Percentiles rank a stretch among this genome's conserved stretches.
These are phyloP conservation scores for Tephrocybe rancida DNA, from an alignment of 768 basidiomycete species.

Conservation along the genomic window DNA sequence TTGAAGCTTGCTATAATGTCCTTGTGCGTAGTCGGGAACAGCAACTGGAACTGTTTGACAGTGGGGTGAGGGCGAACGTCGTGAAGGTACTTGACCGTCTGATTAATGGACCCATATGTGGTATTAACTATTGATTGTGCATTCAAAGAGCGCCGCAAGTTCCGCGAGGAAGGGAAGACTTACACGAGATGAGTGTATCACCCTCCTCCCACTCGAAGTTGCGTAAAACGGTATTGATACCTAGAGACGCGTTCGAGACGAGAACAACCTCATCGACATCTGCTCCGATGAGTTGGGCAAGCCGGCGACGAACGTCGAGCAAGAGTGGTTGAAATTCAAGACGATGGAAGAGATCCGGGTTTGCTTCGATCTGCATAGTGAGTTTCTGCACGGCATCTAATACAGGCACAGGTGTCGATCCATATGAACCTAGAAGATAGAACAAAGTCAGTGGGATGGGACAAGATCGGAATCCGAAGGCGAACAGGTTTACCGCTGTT, in stretches of 20 bases:
- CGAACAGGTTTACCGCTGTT: conserved; percentile 70
- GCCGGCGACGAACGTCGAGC: conserved; percentile 37
- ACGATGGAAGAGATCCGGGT: conserved; percentile 52
- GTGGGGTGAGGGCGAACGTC: conserved; percentile 60
- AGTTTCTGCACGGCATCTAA: conserved; percentile 37
- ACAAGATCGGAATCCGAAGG: no score
- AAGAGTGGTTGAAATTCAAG: conserved; percentile 31
- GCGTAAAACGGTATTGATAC: conserved; percentile 59
- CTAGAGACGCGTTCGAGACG: conserved; percentile 57
- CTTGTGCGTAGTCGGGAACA: conserved; percentile 58
- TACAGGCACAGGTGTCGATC: conserved; percentile 51
- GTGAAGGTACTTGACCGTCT: conserved; percentile 52
- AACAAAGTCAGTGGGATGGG: neutral
- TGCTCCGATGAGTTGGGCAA: conserved; percentile 54
- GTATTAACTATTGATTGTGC: conserved; percentile 12
- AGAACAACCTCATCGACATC: conserved; percentile 48
- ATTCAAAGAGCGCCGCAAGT: neutral
- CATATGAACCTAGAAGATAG: conserved; percentile 46
- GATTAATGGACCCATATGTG: conserved; percentile 52
- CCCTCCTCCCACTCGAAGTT: conserved; percentile 64
- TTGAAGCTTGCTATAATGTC: conserved; percentile 38
- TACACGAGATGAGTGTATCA: conserved; percentile 64
- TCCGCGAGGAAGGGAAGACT: neutral
- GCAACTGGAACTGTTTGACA: conserved; percentile 47
- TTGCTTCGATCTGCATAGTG: conserved; percentile 41